These are phyloP conservation scores for Morella rubra DNA, from an alignment of 306 rosid species.

Conservation along the genomic window DNA sequence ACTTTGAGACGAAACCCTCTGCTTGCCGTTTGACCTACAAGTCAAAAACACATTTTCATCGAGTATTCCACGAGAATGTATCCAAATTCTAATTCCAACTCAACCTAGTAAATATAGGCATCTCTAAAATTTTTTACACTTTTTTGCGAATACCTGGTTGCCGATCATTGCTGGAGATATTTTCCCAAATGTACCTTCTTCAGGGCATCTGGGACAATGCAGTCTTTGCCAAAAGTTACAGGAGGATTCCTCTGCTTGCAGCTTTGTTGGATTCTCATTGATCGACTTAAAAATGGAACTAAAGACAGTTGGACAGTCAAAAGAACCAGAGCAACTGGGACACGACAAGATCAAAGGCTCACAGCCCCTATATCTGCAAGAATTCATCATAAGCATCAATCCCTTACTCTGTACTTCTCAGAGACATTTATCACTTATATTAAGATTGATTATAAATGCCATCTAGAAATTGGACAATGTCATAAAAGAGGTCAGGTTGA, in stretches of 20 bases:
- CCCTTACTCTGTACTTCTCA: neutral
- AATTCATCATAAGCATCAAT: constrained; percentile 32
- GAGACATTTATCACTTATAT: constrained; percentile 5
- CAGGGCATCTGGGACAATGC: constrained; percentile 77
- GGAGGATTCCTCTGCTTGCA: constrained; percentile 40
- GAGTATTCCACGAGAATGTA: neutral
- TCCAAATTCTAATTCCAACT: neutral
- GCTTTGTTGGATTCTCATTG: constrained; percentile 43
- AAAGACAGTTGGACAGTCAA: constrained; percentile 69
- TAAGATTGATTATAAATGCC: neutral
- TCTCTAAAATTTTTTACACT: neutral
- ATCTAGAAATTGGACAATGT: neutral
- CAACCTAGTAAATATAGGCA: neutral
- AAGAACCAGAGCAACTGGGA: constrained; percentile 74
- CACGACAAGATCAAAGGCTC: constrained; percentile 74
- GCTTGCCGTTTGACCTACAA: constrained; percentile 88
- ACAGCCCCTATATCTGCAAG: constrained; percentile 75
- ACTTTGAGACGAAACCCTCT: constrained; percentile 61
- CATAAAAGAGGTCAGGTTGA: neutral
- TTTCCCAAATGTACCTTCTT: constrained; percentile 53
- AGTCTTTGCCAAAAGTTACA: constrained; percentile 65
- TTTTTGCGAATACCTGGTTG: constrained; percentile 59
- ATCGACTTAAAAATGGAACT: constrained; percentile 51
- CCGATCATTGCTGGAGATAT: constrained; percentile 76
- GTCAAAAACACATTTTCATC: constrained; percentile 11